Percentiles rank a stretch among this genome's conserved stretches.
phyloP scores from a whole-genome alignment of 805 yeast species.

The Ogataea saltuana region DNA sequence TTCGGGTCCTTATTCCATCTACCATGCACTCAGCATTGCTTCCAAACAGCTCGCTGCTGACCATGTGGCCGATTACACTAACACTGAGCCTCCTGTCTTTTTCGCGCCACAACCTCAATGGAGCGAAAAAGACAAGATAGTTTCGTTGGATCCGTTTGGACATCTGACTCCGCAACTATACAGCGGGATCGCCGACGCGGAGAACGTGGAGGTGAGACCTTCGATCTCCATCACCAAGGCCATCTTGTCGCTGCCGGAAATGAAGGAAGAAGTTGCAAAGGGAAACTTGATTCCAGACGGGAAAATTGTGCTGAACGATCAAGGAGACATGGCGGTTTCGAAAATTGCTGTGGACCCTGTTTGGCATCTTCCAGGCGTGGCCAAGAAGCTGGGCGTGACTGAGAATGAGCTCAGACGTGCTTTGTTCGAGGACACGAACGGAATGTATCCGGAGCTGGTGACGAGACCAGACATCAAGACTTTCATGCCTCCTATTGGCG shows the following conservation, averaged over 20 bases:
- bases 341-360: conserved; percentile 72
- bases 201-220: conserved; percentile 59
- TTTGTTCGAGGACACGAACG: conserved; percentile 67
- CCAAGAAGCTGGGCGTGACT: conserved; percentile 57
- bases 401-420: conserved; percentile 59
- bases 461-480: conserved; percentile 69
- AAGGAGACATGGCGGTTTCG: conserved; percentile 63
- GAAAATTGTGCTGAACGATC: conserved; percentile 54
- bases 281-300: conserved; percentile 63
- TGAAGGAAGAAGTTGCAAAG: conserved; percentile 53
- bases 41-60: conserved; percentile 53
- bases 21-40: conserved; percentile 68
- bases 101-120: conserved; percentile 58
- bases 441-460: conserved; percentile 67
- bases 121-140: conserved; percentile 57
- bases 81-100: conserved; percentile 61
- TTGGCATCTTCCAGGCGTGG: conserved; percentile 71
- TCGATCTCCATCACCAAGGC: conserved; percentile 70
- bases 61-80: conserved; percentile 60
- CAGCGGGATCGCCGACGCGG: conserved; percentile 42
- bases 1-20: conserved; percentile 62
- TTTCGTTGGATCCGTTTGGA: conserved; percentile 67
- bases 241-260: conserved; percentile 58
- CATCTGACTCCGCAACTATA: conserved; percentile 65
- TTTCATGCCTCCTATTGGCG: conserved; percentile 70